phyloP scores from a whole-genome alignment of 495 filamentous ascomycete genomes.

The Tuber borchii region DNA sequence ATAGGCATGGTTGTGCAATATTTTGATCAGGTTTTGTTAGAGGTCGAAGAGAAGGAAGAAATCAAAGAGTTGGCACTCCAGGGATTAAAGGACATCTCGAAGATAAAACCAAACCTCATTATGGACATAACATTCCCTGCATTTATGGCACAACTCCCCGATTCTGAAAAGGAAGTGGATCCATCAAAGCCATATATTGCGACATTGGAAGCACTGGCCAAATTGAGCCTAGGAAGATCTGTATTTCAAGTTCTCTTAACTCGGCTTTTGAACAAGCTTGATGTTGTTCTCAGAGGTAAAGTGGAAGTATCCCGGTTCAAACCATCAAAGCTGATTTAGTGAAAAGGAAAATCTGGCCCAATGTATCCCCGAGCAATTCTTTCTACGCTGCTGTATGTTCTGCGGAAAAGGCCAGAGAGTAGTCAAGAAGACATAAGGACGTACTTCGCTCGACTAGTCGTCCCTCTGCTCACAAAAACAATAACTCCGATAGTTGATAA shows the following conservation, averaged over 20 bases:
- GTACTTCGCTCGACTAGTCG: conserved; percentile 58
- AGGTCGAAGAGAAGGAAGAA: conserved; percentile 54
- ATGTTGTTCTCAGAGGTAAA: conserved; percentile 53
- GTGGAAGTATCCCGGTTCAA: conserved; percentile 39
- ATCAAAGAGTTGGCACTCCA: conserved; percentile 58
- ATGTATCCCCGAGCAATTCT: conserved; percentile 57
- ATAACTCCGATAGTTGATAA: conserved; percentile 43
- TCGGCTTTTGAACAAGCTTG: conserved; percentile 61
- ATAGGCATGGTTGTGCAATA: conserved; percentile 60
- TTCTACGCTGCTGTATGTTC: conserved; percentile 59
- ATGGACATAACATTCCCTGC: conserved; percentile 66
- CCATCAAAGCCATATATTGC: conserved; percentile 47
- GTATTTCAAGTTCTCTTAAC: conserved; percentile 65
- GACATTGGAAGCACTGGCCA: conserved; percentile 61
- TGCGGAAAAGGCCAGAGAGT: conserved; percentile 50
- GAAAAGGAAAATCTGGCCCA: conserved; percentile 35
- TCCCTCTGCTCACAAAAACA: conserved; percentile 48
- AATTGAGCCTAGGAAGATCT: conserved; percentile 58
- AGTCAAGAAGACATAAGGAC: conserved; percentile 49
- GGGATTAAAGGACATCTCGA: conserved; percentile 59
- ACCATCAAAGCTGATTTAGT: conserved; percentile 12
- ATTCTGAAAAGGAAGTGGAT: conserved; percentile 48
- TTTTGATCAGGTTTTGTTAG: conserved; percentile 58
- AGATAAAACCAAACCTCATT: conserved; percentile 59
- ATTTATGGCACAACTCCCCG: conserved; percentile 65